Percentiles rank a stretch among this genome's conserved stretches.
phyloP scores from a whole-genome alignment of 164 flowering plant genomes.

The Santalum album region DNA sequence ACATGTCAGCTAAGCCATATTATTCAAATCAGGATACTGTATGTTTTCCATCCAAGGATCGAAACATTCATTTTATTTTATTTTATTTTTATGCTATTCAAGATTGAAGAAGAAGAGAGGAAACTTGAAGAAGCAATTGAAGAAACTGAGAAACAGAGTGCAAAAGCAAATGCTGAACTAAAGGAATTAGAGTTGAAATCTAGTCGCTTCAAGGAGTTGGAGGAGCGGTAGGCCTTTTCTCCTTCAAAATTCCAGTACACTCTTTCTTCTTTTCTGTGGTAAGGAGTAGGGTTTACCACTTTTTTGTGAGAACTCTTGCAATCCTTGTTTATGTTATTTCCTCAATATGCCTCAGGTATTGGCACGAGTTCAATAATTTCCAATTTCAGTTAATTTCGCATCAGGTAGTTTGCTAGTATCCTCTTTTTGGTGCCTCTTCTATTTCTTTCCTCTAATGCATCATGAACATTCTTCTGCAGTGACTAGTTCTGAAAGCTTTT shows the following conservation, averaged over 20 bases:
- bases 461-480: neutral
- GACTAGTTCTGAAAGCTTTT: no score
- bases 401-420: slow-evolving; percentile 47
- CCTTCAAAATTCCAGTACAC: no score
- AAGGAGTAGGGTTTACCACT: no score
- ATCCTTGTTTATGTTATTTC: slow-evolving; percentile 3
- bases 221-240: slow-evolving; percentile 58
- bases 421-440: neutral
- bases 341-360: slow-evolving; percentile 49
- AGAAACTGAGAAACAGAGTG: slow-evolving; percentile 79
- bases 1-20: no score
- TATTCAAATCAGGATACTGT: no score
- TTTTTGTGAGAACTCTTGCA: neutral
- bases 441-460: neutral
- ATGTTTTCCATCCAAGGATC: no score
- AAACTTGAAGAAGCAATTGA: slow-evolving; percentile 78
- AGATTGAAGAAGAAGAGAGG: slow-evolving; percentile 97
- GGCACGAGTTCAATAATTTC: slow-evolving; percentile 95
- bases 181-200: slow-evolving; percentile 77
- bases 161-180: slow-evolving; percentile 62
- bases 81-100: slow-evolving; percentile 4
- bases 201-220: slow-evolving; percentile 70
- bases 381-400: slow-evolving; percentile 87
- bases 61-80: neutral
- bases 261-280: no score